Base-by-base conservation (phyloP, 2,329 filamentous ascomycete species). In the Aspergillus japonicus region DNA sequence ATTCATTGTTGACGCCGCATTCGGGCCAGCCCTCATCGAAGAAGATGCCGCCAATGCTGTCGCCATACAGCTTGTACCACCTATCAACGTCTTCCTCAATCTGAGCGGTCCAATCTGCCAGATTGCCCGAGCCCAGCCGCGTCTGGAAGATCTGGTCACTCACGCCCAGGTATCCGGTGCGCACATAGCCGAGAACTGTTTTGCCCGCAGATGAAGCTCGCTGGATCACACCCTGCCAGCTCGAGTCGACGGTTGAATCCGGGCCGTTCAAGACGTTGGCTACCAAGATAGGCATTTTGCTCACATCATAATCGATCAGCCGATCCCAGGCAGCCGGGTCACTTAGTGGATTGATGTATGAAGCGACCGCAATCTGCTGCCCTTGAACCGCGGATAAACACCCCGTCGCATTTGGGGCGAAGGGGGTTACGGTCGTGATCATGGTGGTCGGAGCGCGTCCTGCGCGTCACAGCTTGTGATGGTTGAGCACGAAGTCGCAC, bases 1-100 rank as follows among this genome's bases (percentile, higher is more conserved):
- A 72, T 11, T 62, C 21, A 60, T 71, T 73, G 47, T 68, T 63
- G 23, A 50, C 49, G 1, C 70, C 69, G 50, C 70, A 75, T 54
- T 69, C 59, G 8, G 55, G 58, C 67, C 66, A 72, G 16, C 68
- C 71, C 47, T 73, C 68, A 55, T 75, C 68, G 53, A 74, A 75
- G 53, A 75, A 73, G 61, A 75, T 74, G 19, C 70, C 71, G 21
- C 69, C 71, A 16, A 74, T 63, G 12, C 31, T 66, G 53, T 35
- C 24, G 24, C 62, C 56, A 50, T 72, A 72, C 2, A 71, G 64
- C 33, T 7, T 47, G 44, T 62, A 66, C 60, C 63, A 65, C 60
- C 54, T 62, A 54, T 64, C 62, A n/a, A 62, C 23, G 52, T 66
- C 65, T 56, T 64, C 42, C 39, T 66, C 57, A 19, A 66, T 64